Evolutionary conservation across 2,329 filamentous ascomycete genomes (phyloP).

Genomic region (Diaporthe vaccinii): DNA sequence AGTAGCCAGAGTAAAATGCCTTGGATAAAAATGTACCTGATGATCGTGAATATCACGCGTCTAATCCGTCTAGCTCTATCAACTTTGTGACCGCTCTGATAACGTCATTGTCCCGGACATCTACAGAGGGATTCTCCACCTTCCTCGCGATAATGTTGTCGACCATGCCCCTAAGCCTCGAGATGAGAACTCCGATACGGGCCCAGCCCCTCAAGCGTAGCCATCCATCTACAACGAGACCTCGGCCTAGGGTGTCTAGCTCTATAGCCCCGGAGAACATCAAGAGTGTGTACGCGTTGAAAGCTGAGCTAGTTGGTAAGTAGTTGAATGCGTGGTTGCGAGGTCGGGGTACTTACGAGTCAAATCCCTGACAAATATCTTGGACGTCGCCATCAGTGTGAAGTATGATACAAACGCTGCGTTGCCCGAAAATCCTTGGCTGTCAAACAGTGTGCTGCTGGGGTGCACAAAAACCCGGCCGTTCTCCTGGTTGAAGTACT

Average conservation of each 20-base stretch:
- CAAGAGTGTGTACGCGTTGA: constrained; percentile 89
- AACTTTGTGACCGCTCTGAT: constrained; percentile 83
- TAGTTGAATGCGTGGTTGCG: background rate
- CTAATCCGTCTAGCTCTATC: constrained; percentile 90
- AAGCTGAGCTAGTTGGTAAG: constrained; percentile 64
- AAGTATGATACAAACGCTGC: constrained; percentile 91
- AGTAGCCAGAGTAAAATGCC: background rate
- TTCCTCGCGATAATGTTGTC: constrained; percentile 86
- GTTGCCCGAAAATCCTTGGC: constrained; percentile 80
- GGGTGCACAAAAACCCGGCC: constrained; percentile 95
- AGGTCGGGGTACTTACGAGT: constrained; percentile 74
- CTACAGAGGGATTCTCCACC: constrained; percentile 73
- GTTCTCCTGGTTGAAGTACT: constrained; percentile 89
- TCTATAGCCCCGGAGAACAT: constrained; percentile 89
- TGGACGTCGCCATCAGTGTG: constrained; percentile 89
- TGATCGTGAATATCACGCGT: constrained; percentile 61
- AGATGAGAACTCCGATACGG: constrained; percentile 90
- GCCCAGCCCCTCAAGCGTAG: constrained; percentile 90
- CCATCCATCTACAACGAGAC: constrained; percentile 94
- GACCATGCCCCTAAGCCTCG: constrained; percentile 85
- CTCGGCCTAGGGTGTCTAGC: constrained; percentile 88
- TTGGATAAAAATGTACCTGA: constrained; percentile 28
- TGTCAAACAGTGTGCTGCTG: constrained; percentile 86
- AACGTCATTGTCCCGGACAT: constrained; percentile 73
- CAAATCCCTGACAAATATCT: constrained; percentile 91